Percentiles rank a stretch among this genome's conserved stretches.
phyloP scores from a whole-genome alignment of 352 stramenopile genomes.

The Globisporangium alternatum region DNA sequence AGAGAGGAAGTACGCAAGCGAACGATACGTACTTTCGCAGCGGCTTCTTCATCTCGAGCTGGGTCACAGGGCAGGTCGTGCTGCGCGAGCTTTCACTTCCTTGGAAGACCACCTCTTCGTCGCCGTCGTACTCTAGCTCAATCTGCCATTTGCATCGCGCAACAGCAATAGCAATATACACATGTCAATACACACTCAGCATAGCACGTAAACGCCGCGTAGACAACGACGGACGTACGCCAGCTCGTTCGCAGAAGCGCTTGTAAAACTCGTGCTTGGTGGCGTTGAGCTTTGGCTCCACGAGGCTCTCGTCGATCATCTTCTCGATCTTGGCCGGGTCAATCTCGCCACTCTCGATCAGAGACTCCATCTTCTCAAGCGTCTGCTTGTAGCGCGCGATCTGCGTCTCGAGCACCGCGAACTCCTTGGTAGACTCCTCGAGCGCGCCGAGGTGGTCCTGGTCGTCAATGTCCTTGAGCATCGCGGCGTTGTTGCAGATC shows the following conservation, averaged over 20 bases:
- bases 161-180: background rate
- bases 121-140: constrained; percentile 57
- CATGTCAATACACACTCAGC: background rate
- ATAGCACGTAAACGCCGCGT: background rate
- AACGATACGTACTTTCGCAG: constrained; percentile 55
- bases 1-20: background rate
- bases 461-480: constrained; percentile 66
- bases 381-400: constrained; percentile 66
- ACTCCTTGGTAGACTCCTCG: constrained; percentile 70
- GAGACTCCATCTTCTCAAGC: constrained; percentile 56
- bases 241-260: constrained; percentile 70
- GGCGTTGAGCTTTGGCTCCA: constrained; percentile 53
- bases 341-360: constrained; percentile 48
- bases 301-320: constrained; percentile 48
- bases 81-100: constrained; percentile 74
- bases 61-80: constrained; percentile 77
- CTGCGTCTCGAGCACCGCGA: constrained; percentile 60
- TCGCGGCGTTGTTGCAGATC: constrained; percentile 57
- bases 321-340: constrained; percentile 58
- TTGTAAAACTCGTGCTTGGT: constrained; percentile 75
- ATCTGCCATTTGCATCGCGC: constrained; percentile 36
- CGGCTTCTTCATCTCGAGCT: constrained; percentile 77
- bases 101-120: constrained; percentile 81
- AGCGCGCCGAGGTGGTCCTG: constrained; percentile 48
- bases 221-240: constrained; percentile 30